Percentiles rank a stretch among this genome's conserved stretches.
Conservation (phyloP, 2,329 filamentous ascomycete species). For the Sarocladium brachiariae region DNA sequence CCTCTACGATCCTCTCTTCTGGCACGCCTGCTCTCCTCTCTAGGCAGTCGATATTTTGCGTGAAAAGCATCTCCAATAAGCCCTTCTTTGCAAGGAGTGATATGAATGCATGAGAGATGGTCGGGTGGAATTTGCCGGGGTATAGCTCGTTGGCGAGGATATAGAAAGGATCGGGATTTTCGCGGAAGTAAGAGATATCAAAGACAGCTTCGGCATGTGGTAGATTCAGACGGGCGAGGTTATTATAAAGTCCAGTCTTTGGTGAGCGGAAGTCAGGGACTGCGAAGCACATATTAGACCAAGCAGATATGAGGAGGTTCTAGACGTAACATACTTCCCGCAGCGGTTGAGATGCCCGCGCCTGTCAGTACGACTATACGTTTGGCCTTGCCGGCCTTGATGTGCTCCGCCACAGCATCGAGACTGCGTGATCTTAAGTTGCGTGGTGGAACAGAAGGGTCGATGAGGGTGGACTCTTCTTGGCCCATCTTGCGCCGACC, state of each 20-base stretch:
- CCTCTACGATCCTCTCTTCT: constrained; percentile 75
- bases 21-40: constrained; percentile 84
- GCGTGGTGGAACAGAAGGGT: constrained; percentile 55
- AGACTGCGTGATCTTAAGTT: constrained; percentile 65
- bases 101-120: constrained; percentile 85
- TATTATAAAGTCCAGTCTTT: constrained; percentile 88
- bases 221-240: constrained; percentile 77
- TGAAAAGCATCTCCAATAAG: constrained; percentile 79
- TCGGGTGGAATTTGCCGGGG: constrained; percentile 82
- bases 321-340: constrained; percentile 45
- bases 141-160: constrained; percentile 86
- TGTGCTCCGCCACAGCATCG: constrained; percentile 70
- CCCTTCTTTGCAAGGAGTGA: constrained; percentile 72
- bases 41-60: constrained; percentile 95
- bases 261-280: constrained; percentile 95
- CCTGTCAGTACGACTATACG: constrained; percentile 85
- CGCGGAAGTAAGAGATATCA: constrained; percentile 81
- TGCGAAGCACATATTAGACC: constrained; percentile 25
- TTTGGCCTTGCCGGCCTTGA: constrained; percentile 60
- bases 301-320: neutral
- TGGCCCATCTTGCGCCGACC: constrained; percentile 68
- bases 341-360: constrained; percentile 76
- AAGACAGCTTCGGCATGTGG: constrained; percentile 91
- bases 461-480: constrained; percentile 61
- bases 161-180: constrained; percentile 86